Evolutionary conservation across 345 rosid genomes (phyloP).

Genomic region (Salix dunnii): DNA sequence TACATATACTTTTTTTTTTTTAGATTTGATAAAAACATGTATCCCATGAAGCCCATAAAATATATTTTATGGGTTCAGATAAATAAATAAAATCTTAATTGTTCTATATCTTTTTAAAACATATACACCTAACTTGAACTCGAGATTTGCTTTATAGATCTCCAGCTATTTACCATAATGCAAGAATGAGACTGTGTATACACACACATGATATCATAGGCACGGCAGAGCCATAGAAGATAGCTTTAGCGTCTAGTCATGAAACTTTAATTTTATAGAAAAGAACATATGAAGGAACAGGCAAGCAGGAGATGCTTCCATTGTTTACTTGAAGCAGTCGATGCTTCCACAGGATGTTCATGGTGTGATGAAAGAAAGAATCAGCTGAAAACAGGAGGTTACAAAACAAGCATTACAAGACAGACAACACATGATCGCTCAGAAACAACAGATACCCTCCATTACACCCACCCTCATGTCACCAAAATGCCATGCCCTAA

Average conservation of each 20-base stretch:
- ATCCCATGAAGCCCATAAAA: too few relatives aligned
- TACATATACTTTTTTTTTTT: too few relatives aligned
- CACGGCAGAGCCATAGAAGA: background rate
- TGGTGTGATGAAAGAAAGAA: background rate
- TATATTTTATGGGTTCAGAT: too few relatives aligned
- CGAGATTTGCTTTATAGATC: too few relatives aligned
- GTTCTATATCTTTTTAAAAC: too few relatives aligned
- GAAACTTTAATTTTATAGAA: background rate
- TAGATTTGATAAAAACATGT: too few relatives aligned
- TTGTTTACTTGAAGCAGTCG: background rate
- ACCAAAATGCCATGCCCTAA: background rate
- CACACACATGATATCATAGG: background rate
- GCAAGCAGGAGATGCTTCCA: constrained; percentile 1
- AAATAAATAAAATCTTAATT: too few relatives aligned
- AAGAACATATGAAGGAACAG: background rate
- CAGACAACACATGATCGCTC: background rate
- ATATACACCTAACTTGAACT: too few relatives aligned
- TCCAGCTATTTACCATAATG: too few relatives aligned
- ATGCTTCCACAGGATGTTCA: background rate
- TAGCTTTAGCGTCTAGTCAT: background rate
- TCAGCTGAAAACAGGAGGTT: background rate
- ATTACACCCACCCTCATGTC: background rate
- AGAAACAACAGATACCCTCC: background rate
- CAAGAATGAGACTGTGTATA: too few relatives aligned
- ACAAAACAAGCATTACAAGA: background rate